phyloP scores from a whole-genome alignment of 768 basidiomycete species.

The Pleurotus citrinopileatus region DNA sequence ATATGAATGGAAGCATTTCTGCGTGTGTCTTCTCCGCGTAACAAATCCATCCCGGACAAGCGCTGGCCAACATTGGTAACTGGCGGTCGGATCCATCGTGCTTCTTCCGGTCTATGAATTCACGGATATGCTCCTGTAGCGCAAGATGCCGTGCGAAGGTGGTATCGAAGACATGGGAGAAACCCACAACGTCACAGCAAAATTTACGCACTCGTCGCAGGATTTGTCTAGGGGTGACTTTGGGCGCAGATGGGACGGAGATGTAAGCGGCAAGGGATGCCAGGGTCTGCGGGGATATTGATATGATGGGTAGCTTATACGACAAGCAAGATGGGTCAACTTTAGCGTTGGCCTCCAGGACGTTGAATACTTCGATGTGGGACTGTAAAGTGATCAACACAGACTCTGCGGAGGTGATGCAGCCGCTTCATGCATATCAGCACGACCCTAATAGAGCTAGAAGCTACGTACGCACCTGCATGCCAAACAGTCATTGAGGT shows the following conservation, averaged over 20 bases:
- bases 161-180: constrained; percentile 87
- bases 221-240: constrained; percentile 53
- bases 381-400: constrained; percentile 95
- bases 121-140: constrained; percentile 75
- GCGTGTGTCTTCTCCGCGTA: constrained; percentile 97
- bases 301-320: constrained; percentile 66
- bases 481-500: constrained; percentile 94
- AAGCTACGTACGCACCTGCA: constrained; percentile 69
- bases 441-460: background rate
- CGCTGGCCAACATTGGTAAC: constrained; percentile 91
- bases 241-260: constrained; percentile 40
- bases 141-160: constrained; percentile 91
- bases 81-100: constrained; percentile 24
- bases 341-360: constrained; percentile 59
- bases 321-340: constrained; percentile 25
- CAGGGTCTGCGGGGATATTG: constrained; percentile 87
- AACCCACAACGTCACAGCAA: constrained; percentile 64
- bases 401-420: constrained; percentile 98
- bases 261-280: constrained; percentile 76
- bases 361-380: constrained; percentile 85
- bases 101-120: constrained; percentile 73
- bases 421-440: constrained; percentile 59
- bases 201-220: constrained; percentile 73
- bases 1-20: constrained; percentile 90
- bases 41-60: constrained; percentile 99